These are phyloP conservation scores for Ceratobasidium sp. DNA, from an alignment of 1,284 basidiomycete genomes.

Conservation along the genomic window DNA sequence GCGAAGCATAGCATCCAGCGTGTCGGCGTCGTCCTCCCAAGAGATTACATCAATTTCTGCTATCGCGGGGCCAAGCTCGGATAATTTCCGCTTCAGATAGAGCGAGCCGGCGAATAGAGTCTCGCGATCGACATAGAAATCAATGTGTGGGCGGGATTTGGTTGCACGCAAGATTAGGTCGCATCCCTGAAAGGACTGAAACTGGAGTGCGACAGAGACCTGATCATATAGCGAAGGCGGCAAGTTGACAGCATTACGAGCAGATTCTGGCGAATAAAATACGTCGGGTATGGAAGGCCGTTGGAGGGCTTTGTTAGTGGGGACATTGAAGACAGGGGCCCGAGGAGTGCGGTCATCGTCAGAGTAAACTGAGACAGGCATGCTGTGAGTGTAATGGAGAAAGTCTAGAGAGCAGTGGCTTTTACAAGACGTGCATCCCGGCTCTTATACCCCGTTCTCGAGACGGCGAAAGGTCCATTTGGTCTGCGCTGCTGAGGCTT, in stretches of 20 bases:
- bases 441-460: constrained; percentile 17
- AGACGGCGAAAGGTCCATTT: constrained; percentile 14
- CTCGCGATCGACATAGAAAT: constrained; percentile 43
- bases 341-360: constrained; percentile 21
- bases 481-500: constrained; percentile 15
- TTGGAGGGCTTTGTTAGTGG: constrained; percentile 8
- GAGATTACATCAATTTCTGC: constrained; percentile 27
- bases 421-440: background rate
- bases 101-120: constrained; percentile 34
- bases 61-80: constrained; percentile 21
- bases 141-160: constrained; percentile 21
- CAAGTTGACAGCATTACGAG: background rate
- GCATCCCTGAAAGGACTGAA: constrained; percentile 27
- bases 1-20: constrained; percentile 40
- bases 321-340: background rate
- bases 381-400: background rate
- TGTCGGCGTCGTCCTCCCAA: constrained; percentile 39
- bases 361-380: constrained; percentile 30
- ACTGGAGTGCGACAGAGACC: constrained; percentile 17
- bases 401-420: background rate
- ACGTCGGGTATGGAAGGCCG: background rate
- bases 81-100: constrained; percentile 32
- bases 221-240: constrained; percentile 25
- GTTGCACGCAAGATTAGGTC: constrained; percentile 37
- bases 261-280: background rate